Percentiles rank a stretch among this genome's conserved stretches.
Evolutionary conservation across 106 monocot species (phyloP).

Genomic region (Alisma plantagoaquatica): DNA sequence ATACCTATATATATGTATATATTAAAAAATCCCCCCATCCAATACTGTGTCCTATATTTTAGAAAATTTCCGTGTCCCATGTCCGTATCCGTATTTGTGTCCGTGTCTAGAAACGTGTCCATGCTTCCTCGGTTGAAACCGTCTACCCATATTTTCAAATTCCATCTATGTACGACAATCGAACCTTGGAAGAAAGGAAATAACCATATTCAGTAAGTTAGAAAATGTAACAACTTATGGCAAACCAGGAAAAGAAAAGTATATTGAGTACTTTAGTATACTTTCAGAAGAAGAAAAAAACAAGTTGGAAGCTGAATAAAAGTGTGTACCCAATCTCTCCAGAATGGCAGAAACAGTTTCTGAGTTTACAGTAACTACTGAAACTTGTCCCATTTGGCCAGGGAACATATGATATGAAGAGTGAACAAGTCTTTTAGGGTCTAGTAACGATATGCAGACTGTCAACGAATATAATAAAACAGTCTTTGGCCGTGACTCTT

Average conservation of each 20-base stretch:
- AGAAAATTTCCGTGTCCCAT: too few relatives aligned
- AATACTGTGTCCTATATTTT: too few relatives aligned
- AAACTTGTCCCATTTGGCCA: constrained; percentile 63
- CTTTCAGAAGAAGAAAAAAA: neutral
- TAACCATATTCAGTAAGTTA: neutral
- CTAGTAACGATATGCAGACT: constrained; percentile 79
- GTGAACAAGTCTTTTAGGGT: constrained; percentile 64
- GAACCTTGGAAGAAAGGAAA: neutral
- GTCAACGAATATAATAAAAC: constrained; percentile 80
- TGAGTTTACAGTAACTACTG: constrained; percentile 50
- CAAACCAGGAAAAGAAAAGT: neutral
- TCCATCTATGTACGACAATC: neutral
- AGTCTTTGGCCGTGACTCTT: constrained; percentile 70
- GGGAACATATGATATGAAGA: constrained; percentile 59
- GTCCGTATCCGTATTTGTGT: too few relatives aligned
- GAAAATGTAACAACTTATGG: neutral
- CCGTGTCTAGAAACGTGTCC: too few relatives aligned
- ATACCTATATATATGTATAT: too few relatives aligned
- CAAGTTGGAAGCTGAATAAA: neutral
- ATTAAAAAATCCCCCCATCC: too few relatives aligned
- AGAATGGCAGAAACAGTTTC: constrained; percentile 77
- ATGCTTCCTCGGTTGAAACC: too few relatives aligned
- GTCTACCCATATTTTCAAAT: too few relatives aligned
- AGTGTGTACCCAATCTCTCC: constrained; percentile 45
- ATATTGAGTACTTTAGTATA: neutral